Conservation (phyloP, 2,329 filamentous ascomycete species). For the Hypomyces rosellus region DNA sequence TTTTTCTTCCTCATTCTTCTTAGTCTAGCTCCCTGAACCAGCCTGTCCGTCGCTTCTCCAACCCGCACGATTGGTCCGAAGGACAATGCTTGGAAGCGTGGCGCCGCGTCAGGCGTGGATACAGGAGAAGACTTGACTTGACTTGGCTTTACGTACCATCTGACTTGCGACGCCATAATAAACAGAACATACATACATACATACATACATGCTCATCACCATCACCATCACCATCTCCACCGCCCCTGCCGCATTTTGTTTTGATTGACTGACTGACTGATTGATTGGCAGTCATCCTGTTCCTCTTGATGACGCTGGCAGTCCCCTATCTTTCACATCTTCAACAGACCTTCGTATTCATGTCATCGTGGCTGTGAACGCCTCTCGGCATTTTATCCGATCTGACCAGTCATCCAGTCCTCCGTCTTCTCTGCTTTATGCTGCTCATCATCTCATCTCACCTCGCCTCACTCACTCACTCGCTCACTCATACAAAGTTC, state of each 20-base stretch:
- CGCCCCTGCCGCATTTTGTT: background rate
- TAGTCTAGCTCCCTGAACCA: too few species aligned
- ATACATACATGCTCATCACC: background rate
- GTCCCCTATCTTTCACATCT: constrained; percentile 1
- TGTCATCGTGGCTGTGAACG: constrained; percentile 1
- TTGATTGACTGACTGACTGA: background rate
- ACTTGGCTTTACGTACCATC: too few species aligned
- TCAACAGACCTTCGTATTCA: constrained; percentile 1
- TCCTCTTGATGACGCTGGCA: background rate
- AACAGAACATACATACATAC: too few species aligned
- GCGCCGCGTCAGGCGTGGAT: too few species aligned
- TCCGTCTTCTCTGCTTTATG: background rate
- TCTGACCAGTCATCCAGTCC: background rate
- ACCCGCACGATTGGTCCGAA: too few species aligned
- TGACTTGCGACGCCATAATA: too few species aligned
- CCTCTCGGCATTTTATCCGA: constrained; percentile 4
- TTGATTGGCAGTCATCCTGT: background rate
- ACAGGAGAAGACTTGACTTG: too few species aligned
- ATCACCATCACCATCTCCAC: constrained; percentile 5
- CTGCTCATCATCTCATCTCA: background rate
- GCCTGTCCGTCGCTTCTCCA: too few species aligned
- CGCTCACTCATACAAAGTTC: background rate
- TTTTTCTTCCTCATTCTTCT: background rate
- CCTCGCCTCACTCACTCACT: too few species aligned
- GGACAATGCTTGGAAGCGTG: too few species aligned